These are phyloP conservation scores for Boletus insuetus DNA, from an alignment of 768 basidiomycete genomes.

Conservation along the genomic window DNA sequence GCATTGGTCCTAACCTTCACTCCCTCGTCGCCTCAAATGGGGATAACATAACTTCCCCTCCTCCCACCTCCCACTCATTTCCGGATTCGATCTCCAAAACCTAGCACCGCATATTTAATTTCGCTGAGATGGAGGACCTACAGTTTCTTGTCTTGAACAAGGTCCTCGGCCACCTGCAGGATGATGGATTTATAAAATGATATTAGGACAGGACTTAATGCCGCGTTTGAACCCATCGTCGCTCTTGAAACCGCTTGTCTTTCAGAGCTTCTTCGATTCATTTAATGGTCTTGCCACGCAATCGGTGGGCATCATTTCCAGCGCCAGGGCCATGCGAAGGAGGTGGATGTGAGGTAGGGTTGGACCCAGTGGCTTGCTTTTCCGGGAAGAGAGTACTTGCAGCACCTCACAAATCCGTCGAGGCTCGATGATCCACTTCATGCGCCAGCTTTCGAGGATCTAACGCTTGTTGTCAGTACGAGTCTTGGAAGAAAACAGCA, in stretches of 20 bases:
- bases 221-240: constrained; percentile 1
- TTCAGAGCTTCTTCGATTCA: constrained; percentile 89
- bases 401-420: constrained; percentile 74
- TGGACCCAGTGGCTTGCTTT: constrained; percentile 24
- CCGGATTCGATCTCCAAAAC: constrained; percentile 84
- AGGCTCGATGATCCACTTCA: constrained; percentile 79
- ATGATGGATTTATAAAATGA: background rate
- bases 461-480: background rate
- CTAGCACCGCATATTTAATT: constrained; percentile 46
- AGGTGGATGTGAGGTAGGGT: constrained; percentile 16
- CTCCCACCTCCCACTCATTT: constrained; percentile 85
- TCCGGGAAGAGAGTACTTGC: constrained; percentile 48
- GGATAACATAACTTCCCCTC: constrained; percentile 73
- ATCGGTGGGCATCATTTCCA: constrained; percentile 33
- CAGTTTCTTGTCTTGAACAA: background rate
- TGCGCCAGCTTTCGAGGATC: constrained; percentile 90
- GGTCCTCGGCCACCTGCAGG: background rate
- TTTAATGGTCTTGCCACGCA: constrained; percentile 67
- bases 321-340: background rate
- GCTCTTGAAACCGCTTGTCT: constrained; percentile 52
- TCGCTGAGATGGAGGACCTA: constrained; percentile 34
- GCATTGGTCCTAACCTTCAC: background rate
- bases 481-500: no score
- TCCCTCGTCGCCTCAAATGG: constrained; percentile 12
- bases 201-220: background rate